Conservation (phyloP, 371 early-diverging fungal species). For the Mortierella sp. region DNA sequence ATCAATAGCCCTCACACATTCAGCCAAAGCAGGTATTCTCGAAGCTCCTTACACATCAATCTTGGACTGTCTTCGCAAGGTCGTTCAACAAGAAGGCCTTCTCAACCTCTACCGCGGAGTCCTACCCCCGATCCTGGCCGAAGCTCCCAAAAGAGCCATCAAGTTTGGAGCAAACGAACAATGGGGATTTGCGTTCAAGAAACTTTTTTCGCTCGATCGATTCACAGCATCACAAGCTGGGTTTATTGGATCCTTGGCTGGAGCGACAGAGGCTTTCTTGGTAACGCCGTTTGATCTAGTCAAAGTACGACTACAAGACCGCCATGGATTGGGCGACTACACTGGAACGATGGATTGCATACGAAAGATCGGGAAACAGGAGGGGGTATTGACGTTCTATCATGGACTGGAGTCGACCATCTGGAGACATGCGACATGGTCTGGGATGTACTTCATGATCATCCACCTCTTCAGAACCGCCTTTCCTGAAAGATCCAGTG, state of each 20-base stretch:
- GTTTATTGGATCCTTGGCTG: conserved; percentile 92
- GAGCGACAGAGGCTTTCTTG: conserved; percentile 88
- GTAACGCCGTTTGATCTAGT: conserved; percentile 92
- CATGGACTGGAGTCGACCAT: conserved; percentile 93
- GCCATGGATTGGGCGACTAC: conserved; percentile 75
- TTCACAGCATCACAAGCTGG: conserved; percentile 79
- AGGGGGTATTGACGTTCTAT: conserved; percentile 83
- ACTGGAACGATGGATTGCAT: conserved; percentile 79
- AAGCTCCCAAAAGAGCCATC: conserved; percentile 95
- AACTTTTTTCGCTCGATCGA: conserved; percentile 73
- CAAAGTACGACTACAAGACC: conserved; percentile 90
- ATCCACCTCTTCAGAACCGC: conserved; percentile 77
- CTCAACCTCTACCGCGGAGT: conserved; percentile 89
- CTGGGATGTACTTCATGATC: conserved; percentile 86
- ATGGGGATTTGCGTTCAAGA: conserved; percentile 74
- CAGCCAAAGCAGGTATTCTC: neutral
- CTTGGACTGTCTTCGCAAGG: conserved; percentile 23
- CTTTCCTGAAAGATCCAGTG: conserved; percentile 68
- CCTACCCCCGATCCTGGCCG: conserved; percentile 91
- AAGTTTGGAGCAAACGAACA: conserved; percentile 94
- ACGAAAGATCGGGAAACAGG: conserved; percentile 76
- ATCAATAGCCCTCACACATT: neutral
- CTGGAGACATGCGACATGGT: conserved; percentile 93
- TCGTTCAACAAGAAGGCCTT: conserved; percentile 53
- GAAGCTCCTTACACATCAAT: conserved; percentile 31